Conservation (phyloP, 441 rosid species). For the Metrosideros polymorpha region DNA sequence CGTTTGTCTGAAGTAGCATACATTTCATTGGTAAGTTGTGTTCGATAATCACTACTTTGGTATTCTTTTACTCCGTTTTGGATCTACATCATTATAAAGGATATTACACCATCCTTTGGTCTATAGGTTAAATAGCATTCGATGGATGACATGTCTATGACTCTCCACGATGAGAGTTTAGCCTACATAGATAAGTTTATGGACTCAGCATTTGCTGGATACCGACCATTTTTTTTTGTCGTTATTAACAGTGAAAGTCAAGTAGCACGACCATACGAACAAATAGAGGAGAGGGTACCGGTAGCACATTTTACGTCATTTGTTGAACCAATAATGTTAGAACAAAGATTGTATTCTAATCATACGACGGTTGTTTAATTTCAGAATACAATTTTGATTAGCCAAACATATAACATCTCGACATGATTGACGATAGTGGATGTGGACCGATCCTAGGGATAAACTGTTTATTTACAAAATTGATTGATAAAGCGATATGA, state of each 20-base stretch:
- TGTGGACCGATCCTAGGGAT: neutral
- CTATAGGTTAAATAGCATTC: neutral
- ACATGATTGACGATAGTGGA: neutral
- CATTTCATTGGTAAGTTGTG: neutral
- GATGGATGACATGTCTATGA: neutral
- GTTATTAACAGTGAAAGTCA: neutral
- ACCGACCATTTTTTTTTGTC: neutral
- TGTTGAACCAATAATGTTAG: neutral
- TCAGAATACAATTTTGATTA: neutral
- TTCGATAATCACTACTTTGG: neutral
- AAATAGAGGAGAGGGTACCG: neutral
- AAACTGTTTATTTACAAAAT: neutral
- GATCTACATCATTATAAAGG: neutral
- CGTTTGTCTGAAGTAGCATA: neutral
- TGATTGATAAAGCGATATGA: neutral
- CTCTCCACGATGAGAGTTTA: neutral
- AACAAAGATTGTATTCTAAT: neutral
- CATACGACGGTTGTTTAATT: neutral
- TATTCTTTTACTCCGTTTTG: neutral
- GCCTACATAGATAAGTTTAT: accelerated
- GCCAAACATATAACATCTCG: neutral
- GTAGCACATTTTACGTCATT: neutral
- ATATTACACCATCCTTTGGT: neutral
- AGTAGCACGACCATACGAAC: neutral
- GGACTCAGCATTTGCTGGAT: neutral